Evolutionary conservation across 2,329 filamentous ascomycete species (phyloP).

Genomic region (Calonectria pteridis): DNA sequence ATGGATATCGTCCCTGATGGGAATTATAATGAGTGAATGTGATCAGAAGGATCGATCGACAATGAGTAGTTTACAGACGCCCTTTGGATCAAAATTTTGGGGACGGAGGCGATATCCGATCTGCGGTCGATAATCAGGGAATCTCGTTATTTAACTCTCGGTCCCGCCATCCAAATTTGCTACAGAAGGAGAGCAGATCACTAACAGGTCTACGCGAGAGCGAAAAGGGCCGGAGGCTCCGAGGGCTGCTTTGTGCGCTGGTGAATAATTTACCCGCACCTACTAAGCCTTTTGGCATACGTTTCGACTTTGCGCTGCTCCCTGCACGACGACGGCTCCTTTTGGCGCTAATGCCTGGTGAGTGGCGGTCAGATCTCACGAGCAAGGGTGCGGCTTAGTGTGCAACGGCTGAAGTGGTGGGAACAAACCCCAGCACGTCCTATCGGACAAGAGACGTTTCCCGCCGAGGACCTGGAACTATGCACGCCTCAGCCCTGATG

Average conservation of each 20-base stretch:
- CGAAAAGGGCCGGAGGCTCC: constrained; percentile 8
- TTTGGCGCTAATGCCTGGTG: neutral
- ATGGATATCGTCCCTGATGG: neutral
- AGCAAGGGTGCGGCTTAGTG: neutral
- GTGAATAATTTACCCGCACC: neutral
- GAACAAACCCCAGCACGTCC: neutral
- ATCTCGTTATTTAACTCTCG: constrained; percentile 7
- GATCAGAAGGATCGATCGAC: constrained; percentile 5
- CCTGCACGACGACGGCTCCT: neutral
- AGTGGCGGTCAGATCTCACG: constrained; percentile 7
- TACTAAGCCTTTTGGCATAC: constrained; percentile 4
- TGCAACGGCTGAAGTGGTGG: neutral
- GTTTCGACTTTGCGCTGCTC: constrained; percentile 3
- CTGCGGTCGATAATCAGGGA: neutral
- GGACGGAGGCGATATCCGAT: neutral
- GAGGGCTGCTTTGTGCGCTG: constrained; percentile 8
- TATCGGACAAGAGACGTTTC: neutral
- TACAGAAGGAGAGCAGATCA: neutral
- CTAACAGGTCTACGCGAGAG: neutral
- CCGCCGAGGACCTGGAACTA: neutral
- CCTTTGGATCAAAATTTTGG: neutral
- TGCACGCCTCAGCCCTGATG: constrained; percentile 2
- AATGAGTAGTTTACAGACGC: constrained; percentile 6
- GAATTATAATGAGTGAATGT: constrained; percentile 8
- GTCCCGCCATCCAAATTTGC: neutral